Conservation (phyloP, 2,329 filamentous ascomycete genomes). For the Tothia fuscella region DNA sequence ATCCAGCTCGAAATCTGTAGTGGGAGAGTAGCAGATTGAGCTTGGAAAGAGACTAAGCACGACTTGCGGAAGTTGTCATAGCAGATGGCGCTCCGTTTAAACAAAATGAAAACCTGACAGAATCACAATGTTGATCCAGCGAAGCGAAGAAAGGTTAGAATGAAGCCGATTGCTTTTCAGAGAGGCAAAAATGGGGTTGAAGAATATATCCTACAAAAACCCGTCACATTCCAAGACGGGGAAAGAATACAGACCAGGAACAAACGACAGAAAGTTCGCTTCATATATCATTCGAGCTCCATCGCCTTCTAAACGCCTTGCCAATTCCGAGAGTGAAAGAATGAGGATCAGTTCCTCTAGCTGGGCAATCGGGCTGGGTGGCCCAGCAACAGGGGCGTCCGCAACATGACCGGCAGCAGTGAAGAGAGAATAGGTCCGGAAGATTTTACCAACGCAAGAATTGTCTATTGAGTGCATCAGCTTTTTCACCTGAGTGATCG, state of each 20-base stretch:
- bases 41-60: constrained; percentile 7
- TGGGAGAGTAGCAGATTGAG: constrained; percentile 5
- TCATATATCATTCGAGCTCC: too few relatives aligned
- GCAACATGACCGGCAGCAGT: background rate
- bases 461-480: background rate
- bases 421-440: background rate
- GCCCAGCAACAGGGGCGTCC: background rate
- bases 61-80: background rate
- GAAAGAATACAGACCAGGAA: too few relatives aligned
- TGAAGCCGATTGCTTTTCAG: background rate
- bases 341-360: too few relatives aligned
- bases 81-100: background rate
- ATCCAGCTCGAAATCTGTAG: constrained; percentile 10
- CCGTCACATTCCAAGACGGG: background rate
- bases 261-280: too few relatives aligned
- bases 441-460: background rate
- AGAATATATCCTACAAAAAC: too few relatives aligned
- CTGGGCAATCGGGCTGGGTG: too few relatives aligned
- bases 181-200: too few relatives aligned
- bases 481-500: background rate
- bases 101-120: background rate
- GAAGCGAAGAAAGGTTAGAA: background rate
- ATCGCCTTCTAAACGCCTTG: too few relatives aligned
- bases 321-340: too few relatives aligned
- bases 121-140: background rate